Conservation (phyloP, 106 monocot genomes). For the Apostasia shenzhenica region DNA sequence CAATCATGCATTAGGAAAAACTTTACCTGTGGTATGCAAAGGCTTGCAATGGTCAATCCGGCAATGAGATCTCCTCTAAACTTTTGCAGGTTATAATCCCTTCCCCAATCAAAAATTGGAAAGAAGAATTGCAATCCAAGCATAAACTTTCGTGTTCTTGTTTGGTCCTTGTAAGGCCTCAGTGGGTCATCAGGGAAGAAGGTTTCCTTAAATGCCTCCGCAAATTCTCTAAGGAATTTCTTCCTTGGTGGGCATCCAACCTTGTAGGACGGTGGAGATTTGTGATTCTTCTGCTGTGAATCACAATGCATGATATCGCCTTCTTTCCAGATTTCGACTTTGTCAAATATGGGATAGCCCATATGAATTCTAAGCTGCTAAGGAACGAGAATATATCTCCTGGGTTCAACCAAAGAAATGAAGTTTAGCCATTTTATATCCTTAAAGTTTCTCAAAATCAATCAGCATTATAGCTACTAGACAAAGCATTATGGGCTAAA, state of each 20-base stretch:
- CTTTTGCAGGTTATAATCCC: conserved; percentile 31
- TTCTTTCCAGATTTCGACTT: background rate
- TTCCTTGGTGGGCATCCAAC: conserved; percentile 29
- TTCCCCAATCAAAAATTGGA: conserved; percentile 63
- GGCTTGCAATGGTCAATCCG: conserved; percentile 74
- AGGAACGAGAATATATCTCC: no score
- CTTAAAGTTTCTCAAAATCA: no score
- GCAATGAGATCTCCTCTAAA: conserved; percentile 64
- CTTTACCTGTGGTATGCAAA: conserved; percentile 64
- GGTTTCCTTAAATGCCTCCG: conserved; percentile 34
- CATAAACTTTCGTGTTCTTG: conserved; percentile 31
- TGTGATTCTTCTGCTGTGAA: background rate
- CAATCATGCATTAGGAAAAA: background rate
- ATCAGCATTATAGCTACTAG: background rate
- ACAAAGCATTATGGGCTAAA: background rate
- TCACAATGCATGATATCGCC: conserved; percentile 1
- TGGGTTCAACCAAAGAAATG: no score
- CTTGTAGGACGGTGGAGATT: conserved; percentile 20
- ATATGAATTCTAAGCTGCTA: background rate
- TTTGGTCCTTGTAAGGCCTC: conserved; percentile 43
- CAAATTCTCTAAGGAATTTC: conserved; percentile 22
- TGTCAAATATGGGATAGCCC: background rate
- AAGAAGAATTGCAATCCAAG: conserved; percentile 46
- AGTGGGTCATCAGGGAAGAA: conserved; percentile 52
- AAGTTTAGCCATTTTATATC: background rate